A percentile compares a stretch with the other conserved stretches of the same genome.
These are phyloP conservation scores for Puccinia hordei DNA, from an alignment of 1,284 basidiomycete species.

Conservation along the genomic window DNA sequence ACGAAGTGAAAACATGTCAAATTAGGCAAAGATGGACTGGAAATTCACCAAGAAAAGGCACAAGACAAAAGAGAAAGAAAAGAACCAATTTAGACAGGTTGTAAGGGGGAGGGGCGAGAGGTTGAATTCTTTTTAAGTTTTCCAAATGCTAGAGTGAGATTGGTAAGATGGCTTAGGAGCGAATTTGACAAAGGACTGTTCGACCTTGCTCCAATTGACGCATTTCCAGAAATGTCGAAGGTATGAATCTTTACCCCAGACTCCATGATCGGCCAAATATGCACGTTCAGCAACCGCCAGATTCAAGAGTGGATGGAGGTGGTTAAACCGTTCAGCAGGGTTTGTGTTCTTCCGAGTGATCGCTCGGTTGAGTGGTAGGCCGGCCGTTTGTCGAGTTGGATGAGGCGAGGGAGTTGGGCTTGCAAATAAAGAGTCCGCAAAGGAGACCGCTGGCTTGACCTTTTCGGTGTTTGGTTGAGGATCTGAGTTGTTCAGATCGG, in stretches of 20 bases:
- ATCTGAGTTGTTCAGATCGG: neutral
- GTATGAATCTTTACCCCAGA: constrained; percentile 92
- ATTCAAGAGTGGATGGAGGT: constrained; percentile 28
- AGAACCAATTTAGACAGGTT: neutral
- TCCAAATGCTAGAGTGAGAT: constrained; percentile 37
- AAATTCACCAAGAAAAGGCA: neutral
- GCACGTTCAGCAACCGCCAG: constrained; percentile 32
- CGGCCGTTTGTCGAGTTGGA: constrained; percentile 11
- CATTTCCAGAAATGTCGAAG: constrained; percentile 84
- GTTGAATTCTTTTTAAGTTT: constrained; percentile 4
- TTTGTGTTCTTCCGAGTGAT: constrained; percentile 24
- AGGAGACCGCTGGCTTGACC: constrained; percentile 3
- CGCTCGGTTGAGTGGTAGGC: constrained; percentile 3
- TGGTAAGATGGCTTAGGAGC: constrained; percentile 24
- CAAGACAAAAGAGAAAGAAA: neutral
- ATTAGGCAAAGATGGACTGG: neutral
- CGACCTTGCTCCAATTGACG: constrained; percentile 78
- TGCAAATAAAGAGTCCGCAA: constrained; percentile 36
- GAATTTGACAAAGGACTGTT: constrained; percentile 61
- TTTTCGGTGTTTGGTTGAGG: neutral
- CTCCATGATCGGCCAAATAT: constrained; percentile 62
- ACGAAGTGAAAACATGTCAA: neutral
- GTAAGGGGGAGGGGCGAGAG: neutral
- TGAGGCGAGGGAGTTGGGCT: constrained; percentile 15
- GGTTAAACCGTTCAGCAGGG: constrained; percentile 25